These are phyloP conservation scores for Pochonia chlamydosporia DNA, from an alignment of 2,329 filamentous ascomycete species.

Conservation along the genomic window DNA sequence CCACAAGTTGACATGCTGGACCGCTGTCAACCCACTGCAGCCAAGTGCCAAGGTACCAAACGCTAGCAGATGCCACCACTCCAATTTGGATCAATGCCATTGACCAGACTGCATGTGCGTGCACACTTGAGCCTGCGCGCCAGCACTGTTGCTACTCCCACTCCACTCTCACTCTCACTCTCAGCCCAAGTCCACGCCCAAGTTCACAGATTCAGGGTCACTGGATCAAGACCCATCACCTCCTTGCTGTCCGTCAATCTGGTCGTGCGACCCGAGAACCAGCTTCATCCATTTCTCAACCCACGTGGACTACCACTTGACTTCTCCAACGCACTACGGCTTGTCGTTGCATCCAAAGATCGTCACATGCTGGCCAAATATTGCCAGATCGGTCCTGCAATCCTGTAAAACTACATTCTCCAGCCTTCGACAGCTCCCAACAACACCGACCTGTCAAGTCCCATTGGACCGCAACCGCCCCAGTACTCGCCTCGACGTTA, in stretches of 20 bases:
- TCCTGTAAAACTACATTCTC: not conserved
- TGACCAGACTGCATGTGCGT: too few species aligned
- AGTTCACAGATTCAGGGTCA: not conserved
- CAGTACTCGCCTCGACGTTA: too few species aligned
- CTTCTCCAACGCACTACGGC: not conserved
- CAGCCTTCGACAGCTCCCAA: not conserved
- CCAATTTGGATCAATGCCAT: too few species aligned
- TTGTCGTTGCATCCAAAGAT: not conserved
- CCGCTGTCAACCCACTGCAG: too few species aligned
- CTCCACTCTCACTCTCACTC: too few species aligned
- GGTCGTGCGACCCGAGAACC: not conserved
- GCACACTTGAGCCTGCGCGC: too few species aligned
- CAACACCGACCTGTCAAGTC: not conserved
- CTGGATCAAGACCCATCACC: not conserved
- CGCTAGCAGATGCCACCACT: too few species aligned
- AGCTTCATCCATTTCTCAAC: conserved; percentile 1
- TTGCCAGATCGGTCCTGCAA: not conserved
- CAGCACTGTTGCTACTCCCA: too few species aligned
- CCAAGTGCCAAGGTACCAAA: too few species aligned
- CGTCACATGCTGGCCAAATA: not conserved
- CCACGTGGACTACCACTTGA: conserved; percentile 4
- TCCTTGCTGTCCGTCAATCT: not conserved
- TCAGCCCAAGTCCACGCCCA: too few species aligned
- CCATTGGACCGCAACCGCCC: too few species aligned
- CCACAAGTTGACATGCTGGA: too few species aligned